Evolutionary conservation across 257 asterid species (phyloP), one percentile per base, ranked within the genome.

Genomic region (Solanum paucissectum): DNA sequence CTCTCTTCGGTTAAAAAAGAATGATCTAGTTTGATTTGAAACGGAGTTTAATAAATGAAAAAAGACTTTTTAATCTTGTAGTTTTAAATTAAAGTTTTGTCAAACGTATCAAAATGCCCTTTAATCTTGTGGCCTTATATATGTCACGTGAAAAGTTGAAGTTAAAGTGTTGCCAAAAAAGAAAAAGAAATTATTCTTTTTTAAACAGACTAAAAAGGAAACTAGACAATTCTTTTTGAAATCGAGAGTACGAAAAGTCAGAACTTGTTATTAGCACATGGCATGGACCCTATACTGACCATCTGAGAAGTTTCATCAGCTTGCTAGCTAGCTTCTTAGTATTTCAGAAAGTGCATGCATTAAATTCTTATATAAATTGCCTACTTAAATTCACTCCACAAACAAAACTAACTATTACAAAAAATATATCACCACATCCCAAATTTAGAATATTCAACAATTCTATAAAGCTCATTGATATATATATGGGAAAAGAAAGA

Each of bases 261-360:
- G 68, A 33, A 36, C 49, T 74, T 74, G 83, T 3, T 36, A 13
- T 18, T 32, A 79, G 76, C 71, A 76, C 58, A 75, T 68, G 55
- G 38, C 21, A 86, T 69, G 90, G 85, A 86, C 88, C 92, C 72
- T 60, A 25, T 73, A 21, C 88, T 60, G 32, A 87, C 42, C 87
- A 85, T 88, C 94, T 27, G 46, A 68, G 96, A 93, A 94, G 71
- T 93, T 92, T 93, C 94, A 83, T 87, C 46, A 52, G 55, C 69
- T 49, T 27, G 74, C 73, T 25, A 64, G 72, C 75, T 69, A 69
- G 74, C 37, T 68, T 68, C 36, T 68, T 49, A 86, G 11, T 34
- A 73, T 74, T 69, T 69, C 38, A 69, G 76, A 69, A 29, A 27
- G 9, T 27, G 37, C 37, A 68, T 68, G 7, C 16, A 64, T 64